These are phyloP conservation scores for Alternaria sp. DNA, from an alignment of 2,329 filamentous ascomycete species.

Conservation along the genomic window DNA sequence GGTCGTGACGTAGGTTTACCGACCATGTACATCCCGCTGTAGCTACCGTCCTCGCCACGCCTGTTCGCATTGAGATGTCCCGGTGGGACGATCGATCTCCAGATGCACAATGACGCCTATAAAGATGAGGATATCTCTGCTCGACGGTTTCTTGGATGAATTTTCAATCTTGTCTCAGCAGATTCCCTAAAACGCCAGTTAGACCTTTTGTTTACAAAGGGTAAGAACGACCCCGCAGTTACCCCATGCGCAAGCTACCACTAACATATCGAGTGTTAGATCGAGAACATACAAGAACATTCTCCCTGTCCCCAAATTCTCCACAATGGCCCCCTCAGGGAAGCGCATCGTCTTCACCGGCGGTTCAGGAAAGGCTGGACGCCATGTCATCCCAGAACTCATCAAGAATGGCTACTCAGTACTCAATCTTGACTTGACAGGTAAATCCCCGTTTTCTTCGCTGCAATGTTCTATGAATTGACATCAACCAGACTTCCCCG, in stretches of 20 bases:
- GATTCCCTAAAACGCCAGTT: background rate
- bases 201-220: background rate
- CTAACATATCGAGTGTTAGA: background rate
- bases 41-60: slow-evolving; percentile 10
- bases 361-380: slow-evolving; percentile 60
- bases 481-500: slow-evolving; percentile 46
- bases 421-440: slow-evolving; percentile 61
- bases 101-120: slow-evolving; percentile 14
- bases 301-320: background rate
- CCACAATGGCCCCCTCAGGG: slow-evolving; percentile 34
- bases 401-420: slow-evolving; percentile 58
- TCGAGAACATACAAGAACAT: background rate
- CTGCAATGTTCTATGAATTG: background rate
- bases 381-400: slow-evolving; percentile 62
- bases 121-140: slow-evolving; percentile 4
- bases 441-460: background rate
- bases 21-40: slow-evolving; percentile 3
- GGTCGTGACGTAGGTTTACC: slow-evolving; percentile 28
- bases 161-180: background rate
- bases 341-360: slow-evolving; percentile 55
- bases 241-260: background rate
- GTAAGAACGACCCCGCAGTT: slow-evolving; percentile 5
- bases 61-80: slow-evolving; percentile 12
- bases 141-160: background rate
- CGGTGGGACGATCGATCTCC: slow-evolving; percentile 11